A percentile compares a stretch with the other conserved stretches of the same genome.
These are phyloP conservation scores for Monosporascus sp. DNA, from an alignment of 2,329 filamentous ascomycete species.

Conservation along the genomic window DNA sequence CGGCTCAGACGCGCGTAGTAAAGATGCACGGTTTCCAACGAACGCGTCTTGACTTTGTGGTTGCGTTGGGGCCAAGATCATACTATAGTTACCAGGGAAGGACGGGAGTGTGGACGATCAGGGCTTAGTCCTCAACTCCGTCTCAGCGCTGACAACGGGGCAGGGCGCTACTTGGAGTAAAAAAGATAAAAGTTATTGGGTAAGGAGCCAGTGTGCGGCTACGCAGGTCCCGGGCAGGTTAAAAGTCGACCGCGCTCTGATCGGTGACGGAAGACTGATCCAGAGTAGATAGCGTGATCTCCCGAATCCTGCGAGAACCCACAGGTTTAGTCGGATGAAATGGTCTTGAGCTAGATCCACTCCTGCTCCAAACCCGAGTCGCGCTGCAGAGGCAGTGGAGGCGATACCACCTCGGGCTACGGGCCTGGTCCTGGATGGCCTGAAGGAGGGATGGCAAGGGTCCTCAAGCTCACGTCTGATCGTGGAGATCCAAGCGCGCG, in stretches of 20 bases:
- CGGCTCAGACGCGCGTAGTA: conserved; percentile 20
- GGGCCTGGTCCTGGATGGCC: conserved; percentile 9
- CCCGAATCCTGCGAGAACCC: conserved; percentile 16
- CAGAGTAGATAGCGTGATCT: conserved; percentile 29
- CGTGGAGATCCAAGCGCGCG: not conserved
- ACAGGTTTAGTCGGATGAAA: conserved; percentile 21
- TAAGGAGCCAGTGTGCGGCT: conserved; percentile 27
- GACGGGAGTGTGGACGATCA: conserved; percentile 21
- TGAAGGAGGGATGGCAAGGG: conserved; percentile 17
- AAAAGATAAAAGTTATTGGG: conserved; percentile 29
- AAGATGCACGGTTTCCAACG: conserved; percentile 25
- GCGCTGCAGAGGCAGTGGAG: conserved; percentile 19
- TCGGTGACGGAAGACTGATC: conserved; percentile 25
- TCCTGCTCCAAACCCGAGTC: conserved; percentile 21
- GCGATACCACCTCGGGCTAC: conserved; percentile 10
- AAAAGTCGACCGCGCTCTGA: conserved; percentile 31
- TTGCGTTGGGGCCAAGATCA: conserved; percentile 28
- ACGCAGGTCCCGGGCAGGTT: conserved; percentile 24
- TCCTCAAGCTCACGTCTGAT: conserved; percentile 1
- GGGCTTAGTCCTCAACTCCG: conserved; percentile 30
- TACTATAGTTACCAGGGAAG: conserved; percentile 26
- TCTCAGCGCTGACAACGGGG: conserved; percentile 22
- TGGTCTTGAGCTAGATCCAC: conserved; percentile 23
- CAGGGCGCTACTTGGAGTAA: conserved; percentile 22
- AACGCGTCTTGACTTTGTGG: conserved; percentile 23